These are phyloP conservation scores for Vicia faba DNA, from an alignment of 306 rosid genomes.

Conservation along the genomic window DNA sequence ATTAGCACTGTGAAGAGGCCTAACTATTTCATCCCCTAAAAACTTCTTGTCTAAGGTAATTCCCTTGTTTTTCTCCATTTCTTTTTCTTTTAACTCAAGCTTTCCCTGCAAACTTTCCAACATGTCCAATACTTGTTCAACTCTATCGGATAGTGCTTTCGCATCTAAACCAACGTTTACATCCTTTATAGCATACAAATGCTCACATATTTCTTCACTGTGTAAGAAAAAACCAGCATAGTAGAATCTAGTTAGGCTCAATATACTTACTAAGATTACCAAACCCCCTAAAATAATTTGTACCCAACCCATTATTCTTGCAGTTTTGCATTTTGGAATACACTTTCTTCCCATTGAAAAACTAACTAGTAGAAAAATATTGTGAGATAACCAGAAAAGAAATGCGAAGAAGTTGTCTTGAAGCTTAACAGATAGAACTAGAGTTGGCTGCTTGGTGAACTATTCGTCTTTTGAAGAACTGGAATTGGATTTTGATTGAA, in stretches of 20 bases:
- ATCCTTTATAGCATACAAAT: constrained; percentile 50
- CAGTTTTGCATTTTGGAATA: constrained; percentile 56
- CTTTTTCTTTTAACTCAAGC: constrained; percentile 60
- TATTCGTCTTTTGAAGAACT: constrained; percentile 17
- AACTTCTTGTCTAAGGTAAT: constrained; percentile 48
- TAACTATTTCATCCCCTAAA: constrained; percentile 68
- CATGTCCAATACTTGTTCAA: constrained; percentile 61
- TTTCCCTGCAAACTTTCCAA: constrained; percentile 68
- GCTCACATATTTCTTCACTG: constrained; percentile 63
- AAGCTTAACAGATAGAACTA: background rate
- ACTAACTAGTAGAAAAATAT: constrained; percentile 4
- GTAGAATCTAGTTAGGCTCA: constrained; percentile 69
- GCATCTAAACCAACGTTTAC: constrained; percentile 57
- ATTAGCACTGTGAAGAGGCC: constrained; percentile 75
- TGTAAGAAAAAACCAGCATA: constrained; percentile 69
- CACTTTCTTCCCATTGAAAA: constrained; percentile 53
- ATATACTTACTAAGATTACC: constrained; percentile 64
- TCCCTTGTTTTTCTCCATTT: constrained; percentile 63
- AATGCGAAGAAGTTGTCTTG: constrained; percentile 4
- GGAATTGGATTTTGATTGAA: constrained; percentile 14
- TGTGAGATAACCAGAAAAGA: constrained; percentile 19
- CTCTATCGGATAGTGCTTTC: constrained; percentile 58
- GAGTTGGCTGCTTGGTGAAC: too few relatives aligned
- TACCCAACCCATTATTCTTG: constrained; percentile 60
- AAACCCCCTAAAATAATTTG: constrained; percentile 72